Conservation (phyloP, 2,329 filamentous ascomycete genomes). For the Setomelanomma holmii region DNA sequence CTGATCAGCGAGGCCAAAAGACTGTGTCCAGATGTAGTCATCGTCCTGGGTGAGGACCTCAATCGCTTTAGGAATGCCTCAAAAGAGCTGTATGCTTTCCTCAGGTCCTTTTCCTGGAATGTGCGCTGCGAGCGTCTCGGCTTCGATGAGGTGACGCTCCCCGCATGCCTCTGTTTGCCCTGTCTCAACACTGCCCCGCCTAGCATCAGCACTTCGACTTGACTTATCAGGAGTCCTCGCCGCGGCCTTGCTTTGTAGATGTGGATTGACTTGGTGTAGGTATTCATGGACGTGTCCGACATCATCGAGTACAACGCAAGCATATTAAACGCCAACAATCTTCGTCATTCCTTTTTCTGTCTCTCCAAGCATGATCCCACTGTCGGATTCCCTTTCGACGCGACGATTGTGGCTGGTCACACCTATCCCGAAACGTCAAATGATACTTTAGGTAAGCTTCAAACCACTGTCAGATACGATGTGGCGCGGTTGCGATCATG, state of each 20-base stretch:
- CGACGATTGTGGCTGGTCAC: constrained; percentile 70
- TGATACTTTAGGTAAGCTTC: constrained; percentile 29
- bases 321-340: constrained; percentile 70
- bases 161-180: constrained; percentile 3
- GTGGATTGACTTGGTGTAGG: constrained; percentile 42
- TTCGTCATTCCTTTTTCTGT: constrained; percentile 78
- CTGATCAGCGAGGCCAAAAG: constrained; percentile 81
- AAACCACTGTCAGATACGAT: constrained; percentile 4
- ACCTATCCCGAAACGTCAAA: constrained; percentile 56
- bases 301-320: constrained; percentile 82
- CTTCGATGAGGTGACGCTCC: constrained; percentile 78
- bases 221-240: too few relatives aligned
- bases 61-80: constrained; percentile 83
- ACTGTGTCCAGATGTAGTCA: constrained; percentile 80
- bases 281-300: constrained; percentile 82
- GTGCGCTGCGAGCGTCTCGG: constrained; percentile 80
- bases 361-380: constrained; percentile 76
- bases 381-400: constrained; percentile 80
- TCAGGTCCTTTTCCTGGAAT: constrained; percentile 79
- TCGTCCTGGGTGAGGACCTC: constrained; percentile 79
- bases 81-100: constrained; percentile 77
- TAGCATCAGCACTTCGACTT: neutral
- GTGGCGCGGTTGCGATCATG: constrained; percentile 12
- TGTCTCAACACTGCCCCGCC: constrained; percentile 10
- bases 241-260: neutral